These are phyloP conservation scores for Xerocomellus chrysenteron DNA, from an alignment of 768 basidiomycete genomes.

Conservation along the genomic window DNA sequence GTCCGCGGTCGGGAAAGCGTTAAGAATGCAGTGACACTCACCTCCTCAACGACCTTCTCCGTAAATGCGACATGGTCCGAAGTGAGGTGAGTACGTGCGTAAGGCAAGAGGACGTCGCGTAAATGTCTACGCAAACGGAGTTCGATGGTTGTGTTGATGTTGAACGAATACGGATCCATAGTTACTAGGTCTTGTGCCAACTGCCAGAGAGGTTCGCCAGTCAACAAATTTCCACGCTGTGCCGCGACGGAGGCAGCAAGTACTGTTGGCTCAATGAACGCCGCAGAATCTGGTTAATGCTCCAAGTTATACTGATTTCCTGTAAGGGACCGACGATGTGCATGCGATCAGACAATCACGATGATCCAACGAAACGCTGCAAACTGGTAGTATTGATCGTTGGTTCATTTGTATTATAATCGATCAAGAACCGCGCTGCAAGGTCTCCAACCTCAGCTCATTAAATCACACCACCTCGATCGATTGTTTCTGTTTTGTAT, in stretches of 20 bases:
- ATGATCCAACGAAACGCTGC: neutral
- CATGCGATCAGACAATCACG: neutral
- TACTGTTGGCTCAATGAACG: neutral
- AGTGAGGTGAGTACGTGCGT: constrained; percentile 52
- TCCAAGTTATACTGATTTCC: neutral
- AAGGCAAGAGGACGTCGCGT: constrained; percentile 52
- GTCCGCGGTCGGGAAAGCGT: neutral
- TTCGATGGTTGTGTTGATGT: constrained; percentile 18
- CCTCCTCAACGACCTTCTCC: constrained; percentile 47
- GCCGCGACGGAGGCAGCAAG: too few relatives aligned
- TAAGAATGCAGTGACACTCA: constrained; percentile 12
- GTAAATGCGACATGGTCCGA: constrained; percentile 57
- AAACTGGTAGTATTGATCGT: neutral
- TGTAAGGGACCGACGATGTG: neutral
- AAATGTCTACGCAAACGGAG: constrained; percentile 44
- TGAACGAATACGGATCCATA: constrained; percentile 20
- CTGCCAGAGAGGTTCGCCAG: neutral
- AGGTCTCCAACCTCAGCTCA: constrained; percentile 3
- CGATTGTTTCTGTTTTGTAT: neutral
- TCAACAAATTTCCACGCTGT: constrained; percentile 3
- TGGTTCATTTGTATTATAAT: neutral
- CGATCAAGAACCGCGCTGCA: neutral
- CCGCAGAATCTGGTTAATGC: neutral
- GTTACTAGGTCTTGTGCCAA: neutral
- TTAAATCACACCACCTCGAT: constrained; percentile 10